Base-by-base conservation (phyloP, 2,329 filamentous ascomycete species). In the Hysterium pulicare region DNA sequence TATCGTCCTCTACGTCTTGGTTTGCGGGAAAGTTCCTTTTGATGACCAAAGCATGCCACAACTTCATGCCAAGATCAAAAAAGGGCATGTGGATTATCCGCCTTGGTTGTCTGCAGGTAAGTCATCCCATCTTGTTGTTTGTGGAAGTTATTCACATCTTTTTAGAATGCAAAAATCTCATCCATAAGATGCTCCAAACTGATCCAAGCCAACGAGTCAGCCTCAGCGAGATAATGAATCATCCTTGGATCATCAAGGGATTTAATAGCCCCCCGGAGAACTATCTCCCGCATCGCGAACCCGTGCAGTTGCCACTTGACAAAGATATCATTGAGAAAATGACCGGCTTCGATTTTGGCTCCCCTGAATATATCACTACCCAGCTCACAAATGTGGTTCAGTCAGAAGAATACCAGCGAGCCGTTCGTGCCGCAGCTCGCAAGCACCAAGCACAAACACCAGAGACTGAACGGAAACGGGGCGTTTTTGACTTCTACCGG, bases 31-130 rank as follows among this genome's bases (percentile, higher is more conserved):
- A 68, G 93, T 98, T 3, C 93, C 93, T 0, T 98, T 98, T 60
- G 93, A 98, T 64, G 93, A 98, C 62, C 93, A 98, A 71, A 96
- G 90, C 71, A 98, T 98, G 90, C 93, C 91, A 26, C 90, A 95
- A 50, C 75, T 98, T 37, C 93, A 98, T 70, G 90, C 91, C 45
- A 98, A 98, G 72, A 98, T 98, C 69, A 98, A 98, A 74, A 95
- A 95, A 64, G 93, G 93, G 26, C 71, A 87, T 38, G 93, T 97
- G 15, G 93, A 98, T 64, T 98, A 97, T 66, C 93, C 93, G 2
- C 87, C 84, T 46, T 97, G 93, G 83, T 75, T 98, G 30, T 91
- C 89, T 44, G 82, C 82, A 57, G 91, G 91, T 94, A 77, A 65
- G 84, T 71, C 17, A 19, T 40, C 23, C 21, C 15, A 41, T 19